Evolutionary conservation across 2,329 filamentous ascomycete species (phyloP), one percentile per base, ranked within the genome.

Genomic region (Calonectria henricotiae): DNA sequence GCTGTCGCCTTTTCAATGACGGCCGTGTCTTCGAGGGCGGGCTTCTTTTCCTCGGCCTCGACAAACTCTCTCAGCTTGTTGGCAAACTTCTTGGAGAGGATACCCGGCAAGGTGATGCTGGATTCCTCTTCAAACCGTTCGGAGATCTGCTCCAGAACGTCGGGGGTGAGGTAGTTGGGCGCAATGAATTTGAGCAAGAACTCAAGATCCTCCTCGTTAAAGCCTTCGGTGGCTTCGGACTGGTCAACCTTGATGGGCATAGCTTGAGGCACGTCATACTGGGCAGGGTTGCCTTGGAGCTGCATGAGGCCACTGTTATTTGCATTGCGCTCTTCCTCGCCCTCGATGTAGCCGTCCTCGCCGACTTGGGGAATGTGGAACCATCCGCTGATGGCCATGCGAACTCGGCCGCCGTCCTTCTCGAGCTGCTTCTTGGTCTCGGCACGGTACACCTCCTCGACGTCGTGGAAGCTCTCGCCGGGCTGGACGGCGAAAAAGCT

Each of bases 301-400:
- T 98, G 96, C 83, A 95, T 94, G 74, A 98, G 87, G 77, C 95
- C 95, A 82, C 95, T 98, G 82, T 94, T 94, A 81, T 94, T 92
- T 13, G 94, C 94, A 73, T 97, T 90, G 80, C 92, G 93, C 85
- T 97, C 94, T 82, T 98, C 96, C 65, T 96, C 88, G 4, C 96
- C 96, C 79, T 93, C 86, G 76, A 97, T 91, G 77, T 93, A 99
- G 49, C 96, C 96, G 30, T 97, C 94, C 82, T 99, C 96, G 67
- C 96, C 96, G 76, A 93, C 85, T 83, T 99, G 96, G 0, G 96
- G 96, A 73, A 99, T 98, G 83, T 99, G 96, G 82, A 97, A 99
- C 96, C 96, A 99, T 63, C 96, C 96, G 80, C 94, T 98, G 79
- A 99, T 98, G 62, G 96, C 96, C 96, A 99, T 98, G 75, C 96